These are phyloP conservation scores for Forsythia viridissima DNA, from an alignment of 257 asterid species.

Conservation along the genomic window DNA sequence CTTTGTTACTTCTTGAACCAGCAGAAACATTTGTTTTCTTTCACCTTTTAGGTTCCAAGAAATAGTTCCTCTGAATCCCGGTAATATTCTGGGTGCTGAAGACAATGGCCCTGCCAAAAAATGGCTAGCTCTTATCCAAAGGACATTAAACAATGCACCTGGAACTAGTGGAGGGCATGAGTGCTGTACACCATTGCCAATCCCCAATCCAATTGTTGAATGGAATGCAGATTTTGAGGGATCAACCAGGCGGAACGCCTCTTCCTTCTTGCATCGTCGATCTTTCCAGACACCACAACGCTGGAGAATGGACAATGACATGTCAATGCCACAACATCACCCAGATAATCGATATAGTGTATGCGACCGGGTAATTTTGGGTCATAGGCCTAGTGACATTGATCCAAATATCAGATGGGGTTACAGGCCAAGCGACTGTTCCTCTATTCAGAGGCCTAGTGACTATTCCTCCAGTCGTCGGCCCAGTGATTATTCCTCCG, in stretches of 20 bases:
- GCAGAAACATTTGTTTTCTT: slow-evolving; percentile 4
- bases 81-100: slow-evolving; percentile 58
- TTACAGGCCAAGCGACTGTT: slow-evolving; percentile 60
- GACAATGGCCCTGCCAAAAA: slow-evolving; percentile 60
- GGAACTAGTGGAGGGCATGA: slow-evolving; percentile 46
- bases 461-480: slow-evolving; percentile 32
- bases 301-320: slow-evolving; percentile 51
- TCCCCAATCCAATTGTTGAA: slow-evolving; percentile 55
- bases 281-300: slow-evolving; percentile 54
- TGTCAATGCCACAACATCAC: slow-evolving; percentile 42
- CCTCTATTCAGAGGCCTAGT: slow-evolving; percentile 47
- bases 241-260: slow-evolving; percentile 41
- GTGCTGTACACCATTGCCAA: slow-evolving; percentile 51
- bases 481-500: slow-evolving; percentile 31
- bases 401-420: slow-evolving; percentile 53
- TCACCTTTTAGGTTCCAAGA: slow-evolving; percentile 46
- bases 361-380: slow-evolving; percentile 54
- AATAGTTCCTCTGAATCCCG: slow-evolving; percentile 59
- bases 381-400: slow-evolving; percentile 68
- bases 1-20: background rate
- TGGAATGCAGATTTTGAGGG: slow-evolving; percentile 67
- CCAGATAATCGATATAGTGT: slow-evolving; percentile 49
- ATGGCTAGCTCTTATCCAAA: slow-evolving; percentile 49
- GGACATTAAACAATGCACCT: slow-evolving; percentile 44
- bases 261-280: slow-evolving; percentile 43